A percentile compares a stretch with the other conserved stretches of the same genome.
Evolutionary conservation across 192 early-diverging fungal genomes (phyloP).

Genomic region (Coemansia sp.): DNA sequence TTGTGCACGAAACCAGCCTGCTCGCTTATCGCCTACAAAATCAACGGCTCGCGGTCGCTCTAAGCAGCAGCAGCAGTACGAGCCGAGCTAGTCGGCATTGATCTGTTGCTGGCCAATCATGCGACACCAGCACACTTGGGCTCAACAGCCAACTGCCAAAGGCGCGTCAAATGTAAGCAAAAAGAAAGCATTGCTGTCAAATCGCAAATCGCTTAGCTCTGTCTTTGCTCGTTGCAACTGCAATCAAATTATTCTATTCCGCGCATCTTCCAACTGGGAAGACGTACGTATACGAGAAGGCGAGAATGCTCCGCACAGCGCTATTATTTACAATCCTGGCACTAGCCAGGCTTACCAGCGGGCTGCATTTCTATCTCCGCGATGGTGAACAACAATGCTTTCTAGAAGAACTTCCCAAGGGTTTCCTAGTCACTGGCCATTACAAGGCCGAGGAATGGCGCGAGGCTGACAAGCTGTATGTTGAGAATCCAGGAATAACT

Average conservation of each 20-base stretch:
- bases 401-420: constrained; percentile 88
- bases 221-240: too few relatives aligned
- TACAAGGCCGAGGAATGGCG: constrained; percentile 85
- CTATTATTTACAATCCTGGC: constrained; percentile 26
- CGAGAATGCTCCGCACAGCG: constrained; percentile 29
- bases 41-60: too few relatives aligned
- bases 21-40: too few relatives aligned
- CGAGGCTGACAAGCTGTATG: constrained; percentile 58
- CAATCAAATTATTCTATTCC: background rate
- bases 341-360: constrained; percentile 35
- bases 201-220: too few relatives aligned
- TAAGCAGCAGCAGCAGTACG: too few relatives aligned
- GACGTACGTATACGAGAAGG: constrained; percentile 5
- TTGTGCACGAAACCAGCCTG: too few relatives aligned
- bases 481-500: constrained; percentile 60
- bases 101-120: too few relatives aligned
- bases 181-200: too few relatives aligned
- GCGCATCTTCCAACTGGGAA: background rate
- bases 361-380: constrained; percentile 91
- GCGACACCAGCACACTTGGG: too few relatives aligned
- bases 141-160: too few relatives aligned
- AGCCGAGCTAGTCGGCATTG: too few relatives aligned
- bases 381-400: constrained; percentile 89
- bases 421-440: constrained; percentile 80
- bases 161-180: too few relatives aligned